Evolutionary conservation across 495 filamentous ascomycete species (phyloP), one percentile per base, ranked within the genome.

Genomic region (Poronia punctata): DNA sequence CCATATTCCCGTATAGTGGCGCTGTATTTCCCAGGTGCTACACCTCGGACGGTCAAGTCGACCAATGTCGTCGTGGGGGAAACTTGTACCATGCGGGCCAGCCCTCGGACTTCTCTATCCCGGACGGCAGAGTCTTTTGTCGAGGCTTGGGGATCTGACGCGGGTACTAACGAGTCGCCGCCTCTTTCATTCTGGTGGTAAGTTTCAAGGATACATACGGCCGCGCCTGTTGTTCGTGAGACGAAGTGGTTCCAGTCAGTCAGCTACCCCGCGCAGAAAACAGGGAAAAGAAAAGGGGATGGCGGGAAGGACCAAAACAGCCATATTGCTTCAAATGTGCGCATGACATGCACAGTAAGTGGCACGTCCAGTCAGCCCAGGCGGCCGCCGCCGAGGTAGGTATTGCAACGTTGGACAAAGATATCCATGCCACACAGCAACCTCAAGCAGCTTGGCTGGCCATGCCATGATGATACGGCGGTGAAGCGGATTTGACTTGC

Each of bases 201-300:
- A 19, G 87, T 94, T 67, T 98, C 90, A 46, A 97, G 81, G 57
- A 98, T 97, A 62, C 87, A 93, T 23, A 98, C 92, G 23, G 92
- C 92, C 16, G 90, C 88, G 58, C 78, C 87, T 92, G 57, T 36
- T 42, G 38, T 43, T 38, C 45, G 37, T 48, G 20, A 37, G 22
- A 20, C 26, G 17, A 27, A 19, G 22, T 39, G 43, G 27, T 50
- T 44, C 23, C 23, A 30, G 35, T 50, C 30, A 31, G 41, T 49
- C 36, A 51, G 46, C 46, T 26, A 44, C 14, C 22, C 43, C n/a
- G n/a, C n/a, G 36, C 31, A 27, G 26, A 12, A 43, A 21, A 20
- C 9, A 9, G 12, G 24, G n/a, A n/a, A 27, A 7, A n/a, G n/a
- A 7, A 7, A 27, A n/a, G 24, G 7, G 24, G 7, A 27, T 27